Percentiles rank a stretch among this genome's conserved stretches.
Evolutionary conservation across 495 filamentous ascomycete species (phyloP).

Genomic region (Astrothelium macrocarpum): DNA sequence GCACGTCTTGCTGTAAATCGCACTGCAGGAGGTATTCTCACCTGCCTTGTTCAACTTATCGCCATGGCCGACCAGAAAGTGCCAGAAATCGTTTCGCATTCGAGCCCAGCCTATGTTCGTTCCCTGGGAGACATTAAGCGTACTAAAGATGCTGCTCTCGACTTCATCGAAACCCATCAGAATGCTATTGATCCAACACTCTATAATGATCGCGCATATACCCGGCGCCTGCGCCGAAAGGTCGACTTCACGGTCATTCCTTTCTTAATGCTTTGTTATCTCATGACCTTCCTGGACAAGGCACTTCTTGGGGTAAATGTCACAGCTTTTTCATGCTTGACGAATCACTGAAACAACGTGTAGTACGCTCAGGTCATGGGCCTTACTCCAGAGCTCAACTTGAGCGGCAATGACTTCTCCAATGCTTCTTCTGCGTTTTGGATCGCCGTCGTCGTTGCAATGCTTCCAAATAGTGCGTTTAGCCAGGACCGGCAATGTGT

Average conservation of each 20-base stretch:
- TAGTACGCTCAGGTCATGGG: background rate
- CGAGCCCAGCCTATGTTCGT: too few species aligned
- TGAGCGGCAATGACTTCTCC: background rate
- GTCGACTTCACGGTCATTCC: background rate
- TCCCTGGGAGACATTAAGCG: too few species aligned
- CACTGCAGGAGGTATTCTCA: too few species aligned
- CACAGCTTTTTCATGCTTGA: too few species aligned
- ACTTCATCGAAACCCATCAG: background rate
- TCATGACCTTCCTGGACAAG: background rate
- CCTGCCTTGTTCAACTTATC: too few species aligned
- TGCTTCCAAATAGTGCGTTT: background rate
- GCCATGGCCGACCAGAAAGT: too few species aligned
- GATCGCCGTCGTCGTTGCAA: background rate
- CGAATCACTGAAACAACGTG: background rate
- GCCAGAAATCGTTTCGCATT: too few species aligned
- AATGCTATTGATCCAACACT: background rate
- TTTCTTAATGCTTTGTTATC: background rate
- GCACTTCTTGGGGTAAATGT: background rate
- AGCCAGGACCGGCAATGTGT: too few species aligned
- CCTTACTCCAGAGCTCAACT: background rate
- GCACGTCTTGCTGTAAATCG: too few species aligned
- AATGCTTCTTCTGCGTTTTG: background rate
- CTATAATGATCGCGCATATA: background rate
- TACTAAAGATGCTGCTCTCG: too few species aligned
- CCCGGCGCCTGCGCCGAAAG: background rate